Percentiles rank a stretch among this genome's conserved stretches.
These are phyloP conservation scores for Blastocystis sp. DNA, from an alignment of 352 stramenopile genomes.

Conservation along the genomic window DNA sequence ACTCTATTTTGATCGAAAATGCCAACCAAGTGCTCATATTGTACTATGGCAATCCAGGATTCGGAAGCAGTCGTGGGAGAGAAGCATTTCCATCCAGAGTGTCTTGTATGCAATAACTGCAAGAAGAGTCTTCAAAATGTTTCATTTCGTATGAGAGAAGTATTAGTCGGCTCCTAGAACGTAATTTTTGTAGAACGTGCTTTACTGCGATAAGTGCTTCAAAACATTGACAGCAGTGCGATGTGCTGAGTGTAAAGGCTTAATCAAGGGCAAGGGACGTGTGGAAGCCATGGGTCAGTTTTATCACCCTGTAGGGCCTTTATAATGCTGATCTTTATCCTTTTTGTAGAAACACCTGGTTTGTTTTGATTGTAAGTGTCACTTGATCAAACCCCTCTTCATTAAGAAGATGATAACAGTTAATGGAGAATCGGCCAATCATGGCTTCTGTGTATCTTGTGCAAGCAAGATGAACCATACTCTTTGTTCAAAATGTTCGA, in stretches of 20 bases:
- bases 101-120: slow-evolving; percentile 33
- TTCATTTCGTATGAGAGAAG: slow-evolving; percentile 29
- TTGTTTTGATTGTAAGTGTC: slow-evolving; percentile 25
- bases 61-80: background rate
- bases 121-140: slow-evolving; percentile 10
- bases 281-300: slow-evolving; percentile 37
- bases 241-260: slow-evolving; percentile 10
- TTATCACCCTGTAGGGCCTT: slow-evolving; percentile 22
- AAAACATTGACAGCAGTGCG: background rate
- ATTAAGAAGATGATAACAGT: background rate
- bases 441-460: background rate
- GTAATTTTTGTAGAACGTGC: slow-evolving; percentile 4
- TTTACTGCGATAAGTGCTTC: slow-evolving; percentile 52
- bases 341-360: slow-evolving; percentile 45
- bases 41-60: background rate
- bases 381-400: background rate
- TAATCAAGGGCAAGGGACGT: slow-evolving; percentile 3
- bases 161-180: background rate
- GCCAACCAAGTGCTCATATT: background rate
- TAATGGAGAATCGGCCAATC: background rate
- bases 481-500: slow-evolving; percentile 2
- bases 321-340: background rate
- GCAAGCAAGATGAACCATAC: background rate
- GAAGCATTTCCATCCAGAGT: slow-evolving; percentile 23
- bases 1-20: background rate